Evolutionary conservation across 1,139 yeast species (phyloP).

Genomic region (Kurtzmaniella quercitrusa): DNA sequence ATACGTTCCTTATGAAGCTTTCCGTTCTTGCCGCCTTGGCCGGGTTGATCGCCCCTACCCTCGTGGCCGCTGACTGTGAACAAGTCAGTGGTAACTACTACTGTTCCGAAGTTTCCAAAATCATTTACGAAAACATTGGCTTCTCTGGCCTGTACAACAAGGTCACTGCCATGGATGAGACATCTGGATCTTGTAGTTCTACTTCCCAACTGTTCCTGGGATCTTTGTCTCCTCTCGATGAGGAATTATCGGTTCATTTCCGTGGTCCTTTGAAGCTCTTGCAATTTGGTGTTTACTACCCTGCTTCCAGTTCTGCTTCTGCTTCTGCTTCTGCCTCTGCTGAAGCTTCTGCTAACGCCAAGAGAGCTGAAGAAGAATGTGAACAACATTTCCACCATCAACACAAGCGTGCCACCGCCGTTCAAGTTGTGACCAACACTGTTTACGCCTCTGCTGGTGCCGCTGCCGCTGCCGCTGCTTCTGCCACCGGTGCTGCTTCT

Average conservation of each 20-base stretch:
- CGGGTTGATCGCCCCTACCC: slow-evolving; percentile 7
- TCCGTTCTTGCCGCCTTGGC: slow-evolving; percentile 10
- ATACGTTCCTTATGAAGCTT: slow-evolving; percentile 9
- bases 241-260: slow-evolving; percentile 72
- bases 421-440: slow-evolving; percentile 72
- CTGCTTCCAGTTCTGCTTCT: slow-evolving; percentile 27
- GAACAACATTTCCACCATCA: slow-evolving; percentile 51
- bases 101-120: slow-evolving; percentile 66
- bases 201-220: slow-evolving; percentile 51
- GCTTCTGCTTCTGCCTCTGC: slow-evolving; percentile 14
- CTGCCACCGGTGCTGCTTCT: slow-evolving; percentile 24
- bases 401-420: slow-evolving; percentile 57
- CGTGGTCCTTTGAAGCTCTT: slow-evolving; percentile 69
- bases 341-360: slow-evolving; percentile 19
- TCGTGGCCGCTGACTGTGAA: slow-evolving; percentile 29
- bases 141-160: slow-evolving; percentile 61
- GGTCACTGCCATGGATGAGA: slow-evolving; percentile 50
- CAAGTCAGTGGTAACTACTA: slow-evolving; percentile 72
- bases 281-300: slow-evolving; percentile 63
- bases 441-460: slow-evolving; percentile 35
- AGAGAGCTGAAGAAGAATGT: slow-evolving; percentile 41
- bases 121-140: slow-evolving; percentile 66
- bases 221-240: slow-evolving; percentile 61
- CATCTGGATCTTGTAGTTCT: slow-evolving; percentile 51
- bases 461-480: slow-evolving; percentile 23